These are phyloP conservation scores for Somion occarium DNA, from an alignment of 1,284 basidiomycete species.

Conservation along the genomic window DNA sequence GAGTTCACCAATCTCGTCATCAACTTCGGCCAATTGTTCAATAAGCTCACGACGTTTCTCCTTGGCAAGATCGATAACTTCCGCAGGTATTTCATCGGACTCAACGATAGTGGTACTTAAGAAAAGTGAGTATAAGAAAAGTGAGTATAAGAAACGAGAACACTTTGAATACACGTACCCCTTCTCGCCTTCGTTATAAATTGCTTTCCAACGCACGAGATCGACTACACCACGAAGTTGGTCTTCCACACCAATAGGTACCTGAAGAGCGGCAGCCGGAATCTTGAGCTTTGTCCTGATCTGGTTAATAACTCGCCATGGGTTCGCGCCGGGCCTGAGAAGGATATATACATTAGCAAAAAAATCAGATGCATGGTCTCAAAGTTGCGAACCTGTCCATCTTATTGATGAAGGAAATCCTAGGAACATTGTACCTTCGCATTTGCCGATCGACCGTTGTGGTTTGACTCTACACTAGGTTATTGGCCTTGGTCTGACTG, in stretches of 20 bases:
- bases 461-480: slow-evolving; percentile 76
- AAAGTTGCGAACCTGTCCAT: slow-evolving; percentile 78
- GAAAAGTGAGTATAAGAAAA: neutral
- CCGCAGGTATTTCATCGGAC: slow-evolving; percentile 84
- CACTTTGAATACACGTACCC: slow-evolving; percentile 71
- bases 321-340: slow-evolving; percentile 89
- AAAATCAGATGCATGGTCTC: neutral
- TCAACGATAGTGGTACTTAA: slow-evolving; percentile 75
- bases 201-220: slow-evolving; percentile 90
- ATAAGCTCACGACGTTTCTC: slow-evolving; percentile 89
- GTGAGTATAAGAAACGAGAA: no score
- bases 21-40: slow-evolving; percentile 94
- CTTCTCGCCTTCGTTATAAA: slow-evolving; percentile 94
- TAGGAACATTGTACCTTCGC: slow-evolving; percentile 93
- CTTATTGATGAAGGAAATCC: slow-evolving; percentile 98
- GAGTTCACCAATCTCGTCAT: slow-evolving; percentile 91
- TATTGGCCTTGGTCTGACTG: neutral
- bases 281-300: slow-evolving; percentile 91
- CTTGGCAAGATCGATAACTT: slow-evolving; percentile 68
- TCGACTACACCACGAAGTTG: slow-evolving; percentile 91
- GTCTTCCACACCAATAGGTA: slow-evolving; percentile 93
- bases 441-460: slow-evolving; percentile 99
- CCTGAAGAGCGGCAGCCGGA: slow-evolving; percentile 91
- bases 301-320: slow-evolving; percentile 92
- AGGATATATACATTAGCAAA: slow-evolving; percentile 4